Evolutionary conservation across 306 rosid genomes (phyloP), one percentile per base, ranked within the genome.

Genomic region (Chamaecrista fasciculata): DNA sequence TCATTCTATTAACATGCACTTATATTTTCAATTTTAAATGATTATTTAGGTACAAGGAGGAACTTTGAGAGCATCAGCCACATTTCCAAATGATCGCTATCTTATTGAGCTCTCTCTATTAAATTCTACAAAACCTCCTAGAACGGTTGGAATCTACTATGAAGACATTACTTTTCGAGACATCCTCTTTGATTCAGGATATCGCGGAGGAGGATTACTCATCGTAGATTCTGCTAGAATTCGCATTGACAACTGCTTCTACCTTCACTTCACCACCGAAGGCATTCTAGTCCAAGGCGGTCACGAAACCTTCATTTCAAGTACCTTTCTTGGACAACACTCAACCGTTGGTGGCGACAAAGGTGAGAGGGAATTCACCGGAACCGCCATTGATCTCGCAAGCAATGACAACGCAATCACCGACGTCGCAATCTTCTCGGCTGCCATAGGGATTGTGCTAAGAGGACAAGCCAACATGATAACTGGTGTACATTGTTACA

Each of bases 151-250:
- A 16, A 84, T 84, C 49, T 66, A 71, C 78, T 86, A 84, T n/a
- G 96, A 89, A 76, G 96, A 82, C 82, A 82, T 86, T 67, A 84
- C 92, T 11, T 86, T 89, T 59, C 16, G 81, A 6, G 91, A 86
- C 79, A 74, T 86, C 14, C 91, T 86, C 60, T 89, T 89, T 9
- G 96, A 86, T 68, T 89, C 91, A 25, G 66, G 79, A 76, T 80
- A 62, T 0, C 69, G 85, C 20, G 91, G 89, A 70, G 95, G 96
- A 20, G 89, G 96, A 3, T 52, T 86, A 25, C 77, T 71, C 71
- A 21, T 86, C 0, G 61, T 79, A 0, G 84, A 89, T 72, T 82
- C 88, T 0, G 86, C 84, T 4, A 68, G 96, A 79, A 82, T 68
- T 64, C 83, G 88, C 1, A 86, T 89, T 70, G 78, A 68, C 82